phyloP scores from a whole-genome alignment of 106 monocot genomes.

The Dendrobium nobile region DNA sequence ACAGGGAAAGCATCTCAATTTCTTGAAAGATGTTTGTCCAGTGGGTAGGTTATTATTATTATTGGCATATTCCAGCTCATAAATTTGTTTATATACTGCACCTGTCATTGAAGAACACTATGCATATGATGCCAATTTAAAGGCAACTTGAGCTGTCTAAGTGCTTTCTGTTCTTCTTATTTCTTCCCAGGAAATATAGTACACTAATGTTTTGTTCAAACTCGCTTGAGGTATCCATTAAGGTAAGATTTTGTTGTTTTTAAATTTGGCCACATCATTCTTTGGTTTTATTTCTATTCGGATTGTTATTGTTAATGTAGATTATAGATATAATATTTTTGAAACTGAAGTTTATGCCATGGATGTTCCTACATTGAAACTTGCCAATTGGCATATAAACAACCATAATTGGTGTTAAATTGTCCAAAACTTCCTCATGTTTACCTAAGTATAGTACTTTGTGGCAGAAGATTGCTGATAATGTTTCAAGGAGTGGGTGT shows the following conservation, averaged over 20 bases:
- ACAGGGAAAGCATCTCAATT: conserved; percentile 53
- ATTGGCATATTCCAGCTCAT: neutral
- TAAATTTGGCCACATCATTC: neutral
- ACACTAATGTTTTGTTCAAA: conserved; percentile 38
- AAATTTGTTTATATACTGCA: neutral
- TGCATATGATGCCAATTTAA: neutral
- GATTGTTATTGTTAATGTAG: neutral
- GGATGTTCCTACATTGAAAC: neutral
- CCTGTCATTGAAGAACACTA: neutral
- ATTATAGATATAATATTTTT: neutral
- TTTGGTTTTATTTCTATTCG: neutral
- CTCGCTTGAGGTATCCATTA: conserved; percentile 13
- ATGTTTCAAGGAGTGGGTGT: neutral
- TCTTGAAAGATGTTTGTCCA: conserved; percentile 46
- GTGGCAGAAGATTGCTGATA: neutral
- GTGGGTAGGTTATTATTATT: conserved; percentile 29
- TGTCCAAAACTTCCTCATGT: neutral
- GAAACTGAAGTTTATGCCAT: neutral
- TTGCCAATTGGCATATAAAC: neutral
- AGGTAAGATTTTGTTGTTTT: conserved; percentile 30
- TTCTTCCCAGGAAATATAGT: conserved; percentile 45
- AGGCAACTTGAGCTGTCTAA: no score
- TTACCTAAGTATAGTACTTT: neutral
- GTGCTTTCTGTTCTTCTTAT: conserved; percentile 1
- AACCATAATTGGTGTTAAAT: neutral